Percentiles rank a stretch among this genome's conserved stretches.
These are phyloP conservation scores for Cruciata laevipes DNA, from an alignment of 257 asterid species.

Conservation along the genomic window DNA sequence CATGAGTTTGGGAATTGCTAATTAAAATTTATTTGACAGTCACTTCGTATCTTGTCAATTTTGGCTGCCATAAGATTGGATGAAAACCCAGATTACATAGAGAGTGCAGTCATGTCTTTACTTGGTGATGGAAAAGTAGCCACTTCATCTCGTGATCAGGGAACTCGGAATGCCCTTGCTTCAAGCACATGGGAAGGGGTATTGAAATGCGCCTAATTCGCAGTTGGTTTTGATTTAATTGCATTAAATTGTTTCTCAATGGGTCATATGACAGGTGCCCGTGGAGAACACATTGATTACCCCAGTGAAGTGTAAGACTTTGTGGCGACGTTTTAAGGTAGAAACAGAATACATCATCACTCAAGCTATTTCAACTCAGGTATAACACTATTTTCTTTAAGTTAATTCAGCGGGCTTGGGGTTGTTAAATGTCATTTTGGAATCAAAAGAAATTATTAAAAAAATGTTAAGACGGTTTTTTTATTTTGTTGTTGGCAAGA, in stretches of 20 bases:
- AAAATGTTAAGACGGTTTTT: background rate
- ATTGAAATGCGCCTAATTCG: background rate
- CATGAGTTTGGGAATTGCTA: slow-evolving; percentile 6
- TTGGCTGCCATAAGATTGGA: slow-evolving; percentile 49
- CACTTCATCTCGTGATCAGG: slow-evolving; percentile 20
- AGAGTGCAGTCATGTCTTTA: slow-evolving; percentile 32
- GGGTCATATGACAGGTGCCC: slow-evolving; percentile 32
- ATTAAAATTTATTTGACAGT: slow-evolving; percentile 26
- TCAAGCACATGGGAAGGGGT: slow-evolving; percentile 67
- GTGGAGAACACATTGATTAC: slow-evolving; percentile 50
- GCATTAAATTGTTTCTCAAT: background rate
- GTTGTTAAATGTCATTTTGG: background rate
- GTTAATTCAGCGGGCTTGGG: background rate
- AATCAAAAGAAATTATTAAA: background rate
- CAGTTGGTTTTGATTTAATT: slow-evolving; percentile 2
- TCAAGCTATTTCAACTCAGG: slow-evolving; percentile 65
- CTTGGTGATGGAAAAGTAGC: slow-evolving; percentile 32
- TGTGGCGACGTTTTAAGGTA: slow-evolving; percentile 52
- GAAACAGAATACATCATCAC: slow-evolving; percentile 51
- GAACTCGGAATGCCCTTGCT: slow-evolving; percentile 43
- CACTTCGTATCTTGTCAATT: slow-evolving; percentile 42
- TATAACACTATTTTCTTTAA: slow-evolving; percentile 6
- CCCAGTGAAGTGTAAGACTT: slow-evolving; percentile 50
- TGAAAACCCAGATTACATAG: slow-evolving; percentile 32
- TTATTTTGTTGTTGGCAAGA: background rate